Conservation (phyloP, 2,329 filamentous ascomycete genomes). For the Paraphoma chrysanthemicola region DNA sequence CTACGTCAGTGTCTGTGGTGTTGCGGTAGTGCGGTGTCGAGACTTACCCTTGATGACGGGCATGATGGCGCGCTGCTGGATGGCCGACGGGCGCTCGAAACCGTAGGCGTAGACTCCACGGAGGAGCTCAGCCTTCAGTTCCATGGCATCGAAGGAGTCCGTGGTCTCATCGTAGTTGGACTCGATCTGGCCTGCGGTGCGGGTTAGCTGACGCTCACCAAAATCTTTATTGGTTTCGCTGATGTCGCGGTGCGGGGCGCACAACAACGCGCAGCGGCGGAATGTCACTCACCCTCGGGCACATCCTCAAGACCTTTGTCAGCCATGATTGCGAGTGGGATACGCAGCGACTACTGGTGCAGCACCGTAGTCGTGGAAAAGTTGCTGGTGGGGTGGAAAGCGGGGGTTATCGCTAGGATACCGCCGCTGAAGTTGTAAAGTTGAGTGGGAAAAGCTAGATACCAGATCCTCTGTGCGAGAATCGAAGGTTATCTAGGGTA, state of each 20-base stretch:
- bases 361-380: slow-evolving; percentile 53
- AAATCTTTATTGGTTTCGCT: slow-evolving; percentile 7
- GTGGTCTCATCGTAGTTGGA: slow-evolving; percentile 99
- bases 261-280: slow-evolving; percentile 6
- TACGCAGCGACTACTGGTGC: slow-evolving; percentile 71
- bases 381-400: slow-evolving; percentile 49
- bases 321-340: slow-evolving; percentile 90
- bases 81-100: slow-evolving; percentile 99
- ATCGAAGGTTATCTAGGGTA: slow-evolving; percentile 52
- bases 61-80: slow-evolving; percentile 99
- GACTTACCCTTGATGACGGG: slow-evolving; percentile 96
- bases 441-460: slow-evolving; percentile 52
- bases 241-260: slow-evolving; percentile 17
- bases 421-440: slow-evolving; percentile 44
- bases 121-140: slow-evolving; percentile 94
- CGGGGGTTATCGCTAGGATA: slow-evolving; percentile 50
- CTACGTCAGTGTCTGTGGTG: slow-evolving; percentile 30
- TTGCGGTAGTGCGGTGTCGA: slow-evolving; percentile 7
- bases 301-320: slow-evolving; percentile 98
- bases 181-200: slow-evolving; percentile 88
- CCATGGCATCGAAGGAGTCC: slow-evolving; percentile 99
- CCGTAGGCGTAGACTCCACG: slow-evolving; percentile 99
- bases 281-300: slow-evolving; percentile 78
- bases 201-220: slow-evolving; percentile 20
- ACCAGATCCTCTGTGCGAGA: slow-evolving; percentile 56